Evolutionary conservation across 345 rosid species (phyloP).

Genomic region (Salix suchowensis): DNA sequence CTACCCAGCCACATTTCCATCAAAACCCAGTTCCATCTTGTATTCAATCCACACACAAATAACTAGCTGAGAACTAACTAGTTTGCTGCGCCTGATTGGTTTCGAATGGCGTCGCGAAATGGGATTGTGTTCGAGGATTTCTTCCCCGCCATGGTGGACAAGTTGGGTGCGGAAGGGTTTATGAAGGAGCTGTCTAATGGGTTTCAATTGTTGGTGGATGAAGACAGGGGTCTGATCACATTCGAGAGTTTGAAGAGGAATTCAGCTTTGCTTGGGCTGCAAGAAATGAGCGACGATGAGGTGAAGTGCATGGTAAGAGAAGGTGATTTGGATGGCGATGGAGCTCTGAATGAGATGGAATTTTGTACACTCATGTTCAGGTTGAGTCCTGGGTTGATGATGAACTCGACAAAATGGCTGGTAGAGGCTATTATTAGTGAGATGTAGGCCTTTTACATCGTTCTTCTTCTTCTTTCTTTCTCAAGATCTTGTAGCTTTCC

Average conservation of each 20-base stretch:
- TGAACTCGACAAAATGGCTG: constrained; percentile 28
- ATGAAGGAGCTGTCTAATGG: constrained; percentile 54
- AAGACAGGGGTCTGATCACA: constrained; percentile 42
- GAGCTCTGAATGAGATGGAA: constrained; percentile 45
- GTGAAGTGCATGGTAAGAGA: constrained; percentile 45
- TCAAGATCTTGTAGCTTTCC: not conserved
- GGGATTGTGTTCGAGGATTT: constrained; percentile 47
- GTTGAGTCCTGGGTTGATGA: constrained; percentile 56
- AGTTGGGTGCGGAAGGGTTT: constrained; percentile 48
- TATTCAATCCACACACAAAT: too few relatives aligned
- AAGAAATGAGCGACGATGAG: constrained; percentile 48
- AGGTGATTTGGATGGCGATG: constrained; percentile 61
- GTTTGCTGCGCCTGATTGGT: too few relatives aligned
- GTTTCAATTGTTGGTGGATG: constrained; percentile 48
- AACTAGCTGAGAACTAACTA: too few relatives aligned
- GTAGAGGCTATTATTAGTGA: constrained; percentile 32
- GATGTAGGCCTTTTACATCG: not conserved
- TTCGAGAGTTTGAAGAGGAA: constrained; percentile 51
- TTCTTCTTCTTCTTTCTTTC: not conserved
- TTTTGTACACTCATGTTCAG: constrained; percentile 62
- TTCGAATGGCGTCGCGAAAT: constrained; percentile 22
- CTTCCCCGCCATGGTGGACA: constrained; percentile 57
- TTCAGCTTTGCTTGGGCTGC: constrained; percentile 36
- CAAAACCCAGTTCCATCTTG: too few relatives aligned
- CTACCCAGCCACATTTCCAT: not conserved